Evolutionary conservation across 2,329 filamentous ascomycete species (phyloP), one percentile per base, ranked within the genome.

Genomic region (Lecanicillium sp.): DNA sequence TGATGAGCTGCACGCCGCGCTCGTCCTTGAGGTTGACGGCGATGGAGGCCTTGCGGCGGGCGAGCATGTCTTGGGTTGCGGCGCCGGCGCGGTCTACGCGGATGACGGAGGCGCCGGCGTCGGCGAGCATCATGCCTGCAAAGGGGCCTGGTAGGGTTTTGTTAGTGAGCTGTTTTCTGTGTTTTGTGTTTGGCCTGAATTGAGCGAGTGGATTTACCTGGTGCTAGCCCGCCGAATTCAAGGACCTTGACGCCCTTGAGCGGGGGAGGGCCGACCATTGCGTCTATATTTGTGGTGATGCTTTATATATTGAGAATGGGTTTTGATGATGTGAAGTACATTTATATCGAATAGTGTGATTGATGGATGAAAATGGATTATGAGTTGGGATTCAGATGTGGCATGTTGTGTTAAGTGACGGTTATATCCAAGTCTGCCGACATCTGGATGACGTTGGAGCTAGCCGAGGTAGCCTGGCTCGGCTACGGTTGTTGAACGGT

Each of bases 21-120:
- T 73, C 49, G 1, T 75, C 72, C 55, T 92, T 94, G 37, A 96
- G 73, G 62, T 96, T 77, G 3, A 96, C 71, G 29, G 79, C 74
- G 45, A 96, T 79, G 20, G 85, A 92, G 41, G 78, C 66, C 59
- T 97, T 97, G 67, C 76, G 82, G 11, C 87, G 80, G 5, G 84
- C 82, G 19, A 97, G 77, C 49, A 79, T 71, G 68, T 97, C 90
- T 4, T 65, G 47, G 55, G 39, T 30, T 12, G 59, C 62, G 55
- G 50, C 68, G 62, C 53, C 70, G 29, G 71, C 59, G 20, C 79
- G 83, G 68, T 97, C 90, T 60, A 97, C 72, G 52, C 90, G 87
- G 13, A 97, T 74, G 51, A 96, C 86, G 5, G 79, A 79, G 39
- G 90, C 90, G 53, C 90, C 90, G 48, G 87, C 87, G 63, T 96